phyloP scores from a whole-genome alignment of 176 grass and related monocot species.

The Ensete glaucum region DNA sequence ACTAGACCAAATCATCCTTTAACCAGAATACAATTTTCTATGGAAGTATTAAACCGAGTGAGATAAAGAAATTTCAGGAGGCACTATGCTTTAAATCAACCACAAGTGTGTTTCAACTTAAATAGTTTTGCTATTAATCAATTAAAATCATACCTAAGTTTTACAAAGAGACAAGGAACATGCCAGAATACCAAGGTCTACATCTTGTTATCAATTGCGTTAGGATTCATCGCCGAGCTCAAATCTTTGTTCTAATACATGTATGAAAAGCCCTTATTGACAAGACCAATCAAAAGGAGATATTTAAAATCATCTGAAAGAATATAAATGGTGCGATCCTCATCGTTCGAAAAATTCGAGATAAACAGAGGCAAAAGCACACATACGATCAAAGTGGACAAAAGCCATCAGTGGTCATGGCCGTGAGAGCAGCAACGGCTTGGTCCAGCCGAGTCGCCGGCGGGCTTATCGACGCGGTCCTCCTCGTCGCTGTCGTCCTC shows the following conservation, averaged over 20 bases:
- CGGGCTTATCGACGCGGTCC: constrained; percentile 11
- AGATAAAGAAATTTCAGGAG: background rate
- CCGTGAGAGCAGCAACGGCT: constrained; percentile 37
- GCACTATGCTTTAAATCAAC: background rate
- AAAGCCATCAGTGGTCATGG: constrained; percentile 2
- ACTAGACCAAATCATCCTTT: too few species aligned
- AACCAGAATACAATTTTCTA: too few species aligned
- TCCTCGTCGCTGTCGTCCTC: constrained; percentile 85
- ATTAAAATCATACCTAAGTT: too few species aligned
- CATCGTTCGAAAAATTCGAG: too few species aligned
- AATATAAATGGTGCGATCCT: too few species aligned
- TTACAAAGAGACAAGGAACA: background rate
- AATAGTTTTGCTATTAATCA: too few species aligned
- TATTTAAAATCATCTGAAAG: too few species aligned
- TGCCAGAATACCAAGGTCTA: background rate
- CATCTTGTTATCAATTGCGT: background rate
- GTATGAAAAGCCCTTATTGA: too few species aligned
- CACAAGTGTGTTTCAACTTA: background rate
- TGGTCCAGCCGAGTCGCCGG: background rate
- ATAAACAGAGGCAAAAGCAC: too few species aligned
- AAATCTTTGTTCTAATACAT: background rate
- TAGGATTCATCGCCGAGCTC: background rate
- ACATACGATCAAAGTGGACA: too few species aligned
- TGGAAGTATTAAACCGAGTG: background rate
- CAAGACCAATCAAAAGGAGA: too few species aligned